Evolutionary conservation across 2,329 filamentous ascomycete species (phyloP), one percentile per base, ranked within the genome.

Genomic region (Phialocephala sp.): DNA sequence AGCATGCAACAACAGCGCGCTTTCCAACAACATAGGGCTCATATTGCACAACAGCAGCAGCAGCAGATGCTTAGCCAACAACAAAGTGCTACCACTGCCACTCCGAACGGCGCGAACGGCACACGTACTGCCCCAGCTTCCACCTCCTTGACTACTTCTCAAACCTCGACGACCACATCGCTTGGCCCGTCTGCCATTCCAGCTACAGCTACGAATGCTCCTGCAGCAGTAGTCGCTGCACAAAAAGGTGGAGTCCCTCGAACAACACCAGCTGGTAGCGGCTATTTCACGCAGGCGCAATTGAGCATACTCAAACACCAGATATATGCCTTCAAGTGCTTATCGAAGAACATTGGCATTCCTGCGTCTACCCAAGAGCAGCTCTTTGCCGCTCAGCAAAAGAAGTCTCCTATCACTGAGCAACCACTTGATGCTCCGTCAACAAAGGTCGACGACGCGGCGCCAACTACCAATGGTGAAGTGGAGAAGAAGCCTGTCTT

Each of bases 281-380:
- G 84, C 59, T 88, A 88, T 67, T 94, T 97, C 76, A 89, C 89
- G 14, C 85, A 86, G 27, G 91, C 95, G 64, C 95, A 99, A 77
- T 81, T 97, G 55, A 84, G 85, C 27, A 87, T 92, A 52, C 81
- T 99, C 11, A 86, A 92, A 66, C 89, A 91, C 70, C 95, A 99
- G 77, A 97, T 98, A 59, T 85, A 90, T 72, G 94, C 94, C 0
- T 98, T 97, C 80, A 96, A 96, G 79, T 85, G 93, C 71, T 83
- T 99, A 4, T 90, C 92, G 5, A 96, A 95, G 78, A 97, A 97
- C 72, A 84, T 91, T 15, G 90, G 93, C 0, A 87, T 98, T 3
- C 93, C 94, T 0, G 79, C 86, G 36, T 85, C 87, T 68, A 86
- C 97, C 69, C 93, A 97, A 76, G 91, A 94, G 74, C 88, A 91